phyloP scores from a whole-genome alignment of 2,329 filamentous ascomycete genomes.

The Neoscytalidium dimidiatum region DNA sequence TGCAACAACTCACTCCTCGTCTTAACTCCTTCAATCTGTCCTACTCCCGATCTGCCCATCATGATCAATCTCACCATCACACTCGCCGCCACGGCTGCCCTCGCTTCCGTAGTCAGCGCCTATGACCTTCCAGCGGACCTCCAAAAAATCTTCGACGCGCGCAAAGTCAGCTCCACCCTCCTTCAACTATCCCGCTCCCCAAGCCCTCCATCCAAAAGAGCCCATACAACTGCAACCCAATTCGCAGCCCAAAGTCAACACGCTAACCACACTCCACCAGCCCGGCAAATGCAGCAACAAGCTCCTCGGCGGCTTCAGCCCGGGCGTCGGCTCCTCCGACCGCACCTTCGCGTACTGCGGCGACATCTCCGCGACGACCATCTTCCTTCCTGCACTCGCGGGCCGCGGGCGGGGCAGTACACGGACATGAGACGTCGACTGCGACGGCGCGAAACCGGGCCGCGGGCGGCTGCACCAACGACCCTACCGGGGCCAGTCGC shows the following conservation, averaged over 20 bases:
- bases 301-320: background rate
- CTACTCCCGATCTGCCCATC: too few relatives aligned
- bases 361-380: conserved; percentile 24
- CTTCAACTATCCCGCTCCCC: too few relatives aligned
- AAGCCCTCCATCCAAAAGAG: too few relatives aligned
- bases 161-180: background rate
- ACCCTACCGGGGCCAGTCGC: conserved; percentile 41
- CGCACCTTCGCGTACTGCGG: conserved; percentile 28
- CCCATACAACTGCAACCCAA: too few relatives aligned
- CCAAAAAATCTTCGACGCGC: background rate
- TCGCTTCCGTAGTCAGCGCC: background rate
- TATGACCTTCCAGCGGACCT: background rate
- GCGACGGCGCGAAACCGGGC: conserved; percentile 54
- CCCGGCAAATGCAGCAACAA: background rate
- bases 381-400: conserved; percentile 56
- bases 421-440: conserved; percentile 62
- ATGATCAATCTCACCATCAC: background rate
- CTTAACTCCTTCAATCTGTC: too few relatives aligned
- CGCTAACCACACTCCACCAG: background rate
- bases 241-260: background rate
- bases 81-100: background rate
- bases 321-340: conserved; percentile 23
- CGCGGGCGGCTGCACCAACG: conserved; percentile 40
- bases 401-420: conserved; percentile 43
- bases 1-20: background rate